phyloP scores from a whole-genome alignment of 78 protist species.

The Isochrysis galbana region DNA sequence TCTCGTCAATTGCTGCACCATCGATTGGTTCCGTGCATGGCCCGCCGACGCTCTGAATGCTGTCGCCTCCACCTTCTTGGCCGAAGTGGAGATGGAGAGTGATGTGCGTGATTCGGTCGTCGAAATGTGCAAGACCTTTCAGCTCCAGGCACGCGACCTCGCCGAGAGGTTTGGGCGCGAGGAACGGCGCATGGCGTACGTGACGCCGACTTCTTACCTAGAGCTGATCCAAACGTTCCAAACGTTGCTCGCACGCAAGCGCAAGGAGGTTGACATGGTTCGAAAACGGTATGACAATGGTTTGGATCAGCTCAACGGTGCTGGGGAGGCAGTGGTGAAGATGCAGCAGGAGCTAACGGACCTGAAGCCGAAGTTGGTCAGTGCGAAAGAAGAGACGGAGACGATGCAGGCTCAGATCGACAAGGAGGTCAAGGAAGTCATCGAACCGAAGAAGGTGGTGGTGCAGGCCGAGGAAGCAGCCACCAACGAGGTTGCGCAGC shows the following conservation, averaged over 20 bases:
- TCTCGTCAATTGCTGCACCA: slow-evolving; percentile 61
- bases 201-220: slow-evolving; percentile 72
- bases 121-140: slow-evolving; percentile 59
- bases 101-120: background rate
- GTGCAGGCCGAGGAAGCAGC: slow-evolving; percentile 43
- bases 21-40: slow-evolving; percentile 93
- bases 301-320: slow-evolving; percentile 36
- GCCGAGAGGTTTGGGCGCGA: slow-evolving; percentile 40
- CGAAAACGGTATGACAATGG: slow-evolving; percentile 68
- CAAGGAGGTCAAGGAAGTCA: background rate
- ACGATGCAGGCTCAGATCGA: slow-evolving; percentile 47
- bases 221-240: slow-evolving; percentile 65
- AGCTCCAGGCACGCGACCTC: slow-evolving; percentile 35
- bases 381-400: slow-evolving; percentile 39
- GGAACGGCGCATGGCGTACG: slow-evolving; percentile 36
- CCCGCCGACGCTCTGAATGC: slow-evolving; percentile 87
- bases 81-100: slow-evolving; percentile 45
- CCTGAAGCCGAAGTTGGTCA: slow-evolving; percentile 45
- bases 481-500: slow-evolving; percentile 23
- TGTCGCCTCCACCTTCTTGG: slow-evolving; percentile 66
- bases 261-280: background rate
- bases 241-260: slow-evolving; percentile 22
- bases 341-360: slow-evolving; percentile 64
- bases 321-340: slow-evolving; percentile 55
- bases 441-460: slow-evolving; percentile 45